Conservation (phyloP, 495 filamentous ascomycete genomes). For the Daldinia decipiens region DNA sequence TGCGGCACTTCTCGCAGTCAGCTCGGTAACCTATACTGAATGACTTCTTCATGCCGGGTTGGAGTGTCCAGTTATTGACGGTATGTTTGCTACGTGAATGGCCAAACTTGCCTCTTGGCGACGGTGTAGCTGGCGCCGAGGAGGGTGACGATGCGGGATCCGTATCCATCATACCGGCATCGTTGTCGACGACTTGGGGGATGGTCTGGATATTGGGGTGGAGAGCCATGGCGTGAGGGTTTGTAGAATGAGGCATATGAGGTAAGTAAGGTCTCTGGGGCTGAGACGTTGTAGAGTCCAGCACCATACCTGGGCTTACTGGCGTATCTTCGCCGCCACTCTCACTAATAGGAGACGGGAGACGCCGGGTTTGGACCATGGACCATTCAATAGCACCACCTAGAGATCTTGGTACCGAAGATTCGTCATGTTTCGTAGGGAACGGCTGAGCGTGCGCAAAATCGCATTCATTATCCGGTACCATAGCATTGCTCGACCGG, state of each 20-base stretch:
- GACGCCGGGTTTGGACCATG: constrained; percentile 62
- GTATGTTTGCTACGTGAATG: constrained; percentile 60
- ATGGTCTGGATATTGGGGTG: constrained; percentile 50
- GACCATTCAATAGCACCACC: constrained; percentile 57
- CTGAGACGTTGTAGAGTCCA: constrained; percentile 46
- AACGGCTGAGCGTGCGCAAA: constrained; percentile 37
- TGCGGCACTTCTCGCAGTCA: constrained; percentile 86
- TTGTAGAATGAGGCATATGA: constrained; percentile 50
- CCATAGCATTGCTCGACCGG: constrained; percentile 37
- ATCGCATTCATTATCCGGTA: constrained; percentile 53
- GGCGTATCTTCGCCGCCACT: constrained; percentile 62
- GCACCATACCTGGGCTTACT: constrained; percentile 52
- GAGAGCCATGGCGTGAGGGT: constrained; percentile 43
- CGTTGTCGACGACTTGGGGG: constrained; percentile 37
- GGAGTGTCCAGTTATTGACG: constrained; percentile 60
- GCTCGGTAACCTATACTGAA: constrained; percentile 86
- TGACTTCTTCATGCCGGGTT: constrained; percentile 68
- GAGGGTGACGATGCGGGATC: constrained; percentile 44
- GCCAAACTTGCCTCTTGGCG: constrained; percentile 49
- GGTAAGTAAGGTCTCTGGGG: constrained; percentile 43
- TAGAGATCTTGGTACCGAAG: constrained; percentile 49
- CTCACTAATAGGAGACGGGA: constrained; percentile 79
- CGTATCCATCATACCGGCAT: constrained; percentile 49
- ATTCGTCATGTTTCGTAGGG: constrained; percentile 40
- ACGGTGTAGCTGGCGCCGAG: constrained; percentile 48